Percentiles rank a stretch among this genome's conserved stretches.
Evolutionary conservation across 345 rosid genomes (phyloP).

Genomic region (Raphanus raphanistrum): DNA sequence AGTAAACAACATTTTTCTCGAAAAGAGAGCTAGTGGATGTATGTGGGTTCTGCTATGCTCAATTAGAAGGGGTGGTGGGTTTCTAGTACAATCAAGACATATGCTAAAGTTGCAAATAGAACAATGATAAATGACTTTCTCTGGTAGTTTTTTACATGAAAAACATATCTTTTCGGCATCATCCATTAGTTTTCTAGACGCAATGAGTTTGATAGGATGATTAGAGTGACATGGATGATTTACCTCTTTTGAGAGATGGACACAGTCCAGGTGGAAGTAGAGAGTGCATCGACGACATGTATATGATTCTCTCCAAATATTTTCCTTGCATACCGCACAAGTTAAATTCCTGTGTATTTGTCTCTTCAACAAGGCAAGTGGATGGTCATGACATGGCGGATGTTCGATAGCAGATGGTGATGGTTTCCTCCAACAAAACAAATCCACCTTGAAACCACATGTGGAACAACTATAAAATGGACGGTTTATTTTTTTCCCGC

Average conservation of each 20-base stretch:
- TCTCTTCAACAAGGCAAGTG: background rate
- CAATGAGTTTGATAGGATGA: background rate
- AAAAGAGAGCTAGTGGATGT: background rate
- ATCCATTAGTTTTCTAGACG: background rate
- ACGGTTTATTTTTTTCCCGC: fast-evolving
- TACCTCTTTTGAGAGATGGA: background rate
- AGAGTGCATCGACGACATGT: background rate
- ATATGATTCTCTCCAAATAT: background rate
- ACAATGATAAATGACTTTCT: background rate
- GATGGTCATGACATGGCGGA: conserved; percentile 4
- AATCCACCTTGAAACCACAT: background rate
- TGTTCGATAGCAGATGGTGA: background rate
- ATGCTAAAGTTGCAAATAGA: background rate
- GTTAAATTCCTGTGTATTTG: fast-evolving
- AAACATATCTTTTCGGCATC: background rate
- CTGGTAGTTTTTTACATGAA: background rate
- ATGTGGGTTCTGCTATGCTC: background rate
- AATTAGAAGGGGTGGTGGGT: background rate
- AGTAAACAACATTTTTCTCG: background rate
- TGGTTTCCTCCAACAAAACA: conserved; percentile 12
- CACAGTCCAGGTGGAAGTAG: background rate
- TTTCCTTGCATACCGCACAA: background rate
- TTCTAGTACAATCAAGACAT: background rate
- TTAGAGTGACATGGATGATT: background rate
- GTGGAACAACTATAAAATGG: background rate